Evolutionary conservation across 805 yeast species (phyloP).

Genomic region (Candida silvicultrix): DNA sequence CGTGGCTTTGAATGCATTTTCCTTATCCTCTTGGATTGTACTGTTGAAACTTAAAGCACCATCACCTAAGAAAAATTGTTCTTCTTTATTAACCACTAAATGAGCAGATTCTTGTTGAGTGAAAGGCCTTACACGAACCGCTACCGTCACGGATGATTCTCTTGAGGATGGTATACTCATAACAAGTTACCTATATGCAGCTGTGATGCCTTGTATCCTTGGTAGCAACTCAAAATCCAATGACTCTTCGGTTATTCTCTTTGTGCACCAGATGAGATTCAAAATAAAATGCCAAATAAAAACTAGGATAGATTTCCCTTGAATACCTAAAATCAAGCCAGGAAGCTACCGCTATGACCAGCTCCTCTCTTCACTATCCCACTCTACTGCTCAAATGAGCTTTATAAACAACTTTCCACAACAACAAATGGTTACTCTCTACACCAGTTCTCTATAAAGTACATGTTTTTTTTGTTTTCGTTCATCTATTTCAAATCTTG

Average conservation of each 20-base stretch:
- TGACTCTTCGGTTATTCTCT: too few species aligned
- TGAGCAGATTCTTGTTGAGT: constrained; percentile 49
- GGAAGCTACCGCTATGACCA: too few species aligned
- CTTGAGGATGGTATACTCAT: constrained; percentile 2
- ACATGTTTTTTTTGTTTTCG: not conserved
- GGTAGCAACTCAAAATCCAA: too few species aligned
- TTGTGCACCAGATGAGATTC: not conserved
- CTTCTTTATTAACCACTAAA: constrained; percentile 34
- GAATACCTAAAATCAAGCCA: too few species aligned
- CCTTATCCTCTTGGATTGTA: constrained; percentile 1
- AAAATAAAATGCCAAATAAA: not conserved
- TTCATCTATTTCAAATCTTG: not conserved
- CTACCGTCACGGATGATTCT: constrained; percentile 64
- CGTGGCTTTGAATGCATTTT: constrained; percentile 12
- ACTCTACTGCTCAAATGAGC: too few species aligned
- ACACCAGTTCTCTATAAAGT: too few species aligned
- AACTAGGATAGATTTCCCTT: too few species aligned
- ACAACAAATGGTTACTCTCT: too few species aligned
- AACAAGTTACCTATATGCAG: not conserved
- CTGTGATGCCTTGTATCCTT: too few species aligned
- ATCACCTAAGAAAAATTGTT: constrained; percentile 42
- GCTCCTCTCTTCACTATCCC: too few species aligned
- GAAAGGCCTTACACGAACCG: constrained; percentile 83
- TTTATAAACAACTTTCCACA: too few species aligned
- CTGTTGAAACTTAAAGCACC: constrained; percentile 37